Conservation (phyloP, 352 stramenopile genomes). For the Globisporangium nunn region DNA sequence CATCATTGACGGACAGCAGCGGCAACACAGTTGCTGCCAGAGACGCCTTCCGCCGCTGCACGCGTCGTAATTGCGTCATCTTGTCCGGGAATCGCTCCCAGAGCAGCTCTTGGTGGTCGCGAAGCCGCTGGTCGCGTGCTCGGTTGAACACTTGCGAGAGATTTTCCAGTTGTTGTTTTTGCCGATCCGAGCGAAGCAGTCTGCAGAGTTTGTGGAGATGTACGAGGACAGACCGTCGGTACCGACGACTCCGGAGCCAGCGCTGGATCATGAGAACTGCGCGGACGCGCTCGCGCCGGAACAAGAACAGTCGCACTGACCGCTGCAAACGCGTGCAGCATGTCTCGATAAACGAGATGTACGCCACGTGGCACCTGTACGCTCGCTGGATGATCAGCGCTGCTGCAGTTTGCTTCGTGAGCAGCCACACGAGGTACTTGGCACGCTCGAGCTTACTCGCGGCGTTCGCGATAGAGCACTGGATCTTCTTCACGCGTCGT, state of each 20-base stretch:
- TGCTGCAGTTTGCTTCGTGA: conserved; percentile 19
- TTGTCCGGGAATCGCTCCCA: conserved; percentile 9
- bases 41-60: conserved; percentile 4
- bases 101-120: conserved; percentile 5
- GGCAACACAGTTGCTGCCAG: not conserved
- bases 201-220: conserved; percentile 20
- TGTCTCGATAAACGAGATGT: conserved; percentile 15
- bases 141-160: conserved; percentile 18
- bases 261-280: conserved; percentile 31
- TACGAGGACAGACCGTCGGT: conserved; percentile 19
- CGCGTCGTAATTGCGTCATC: conserved; percentile 10
- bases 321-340: conserved; percentile 27
- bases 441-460: conserved; percentile 13
- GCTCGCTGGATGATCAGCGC: conserved; percentile 25
- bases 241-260: conserved; percentile 25
- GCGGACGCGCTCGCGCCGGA: conserved; percentile 19
- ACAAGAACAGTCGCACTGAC: conserved; percentile 21
- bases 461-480: conserved; percentile 18
- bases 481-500: conserved; percentile 23
- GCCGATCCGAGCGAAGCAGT: conserved; percentile 19
- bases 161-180: conserved; percentile 25
- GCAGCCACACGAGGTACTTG: conserved; percentile 8
- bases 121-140: conserved; percentile 6
- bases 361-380: conserved; percentile 21
- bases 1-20: not conserved